These are phyloP conservation scores for Sarcomyxa edulis DNA, from an alignment of 768 basidiomycete species.

Conservation along the genomic window DNA sequence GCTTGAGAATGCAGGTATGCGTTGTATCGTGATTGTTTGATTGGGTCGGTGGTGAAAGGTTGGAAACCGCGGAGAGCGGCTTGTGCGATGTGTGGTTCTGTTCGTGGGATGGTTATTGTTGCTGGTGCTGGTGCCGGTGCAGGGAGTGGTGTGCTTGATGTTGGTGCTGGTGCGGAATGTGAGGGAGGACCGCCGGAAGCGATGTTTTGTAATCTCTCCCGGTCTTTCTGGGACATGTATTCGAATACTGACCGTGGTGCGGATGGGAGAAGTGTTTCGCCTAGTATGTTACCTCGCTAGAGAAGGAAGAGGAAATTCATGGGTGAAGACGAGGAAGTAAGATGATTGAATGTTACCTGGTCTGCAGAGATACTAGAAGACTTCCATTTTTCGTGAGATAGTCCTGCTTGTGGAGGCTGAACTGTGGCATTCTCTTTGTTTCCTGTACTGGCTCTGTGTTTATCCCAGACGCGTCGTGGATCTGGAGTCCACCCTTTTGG, in stretches of 20 bases:
- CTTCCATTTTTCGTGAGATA: conserved; percentile 48
- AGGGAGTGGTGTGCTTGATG: conserved; percentile 15
- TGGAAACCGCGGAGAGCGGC: conserved; percentile 88
- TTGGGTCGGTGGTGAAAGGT: conserved; percentile 73
- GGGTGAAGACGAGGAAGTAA: not conserved
- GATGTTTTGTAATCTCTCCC: conserved; percentile 73
- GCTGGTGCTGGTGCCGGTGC: conserved; percentile 17
- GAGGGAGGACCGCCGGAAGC: conserved; percentile 25
- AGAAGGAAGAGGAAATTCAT: conserved; percentile 8
- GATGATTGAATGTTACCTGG: conserved; percentile 48
- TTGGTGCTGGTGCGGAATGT: conserved; percentile 21
- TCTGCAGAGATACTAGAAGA: conserved; percentile 60
- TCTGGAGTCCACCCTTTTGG: conserved; percentile 84
- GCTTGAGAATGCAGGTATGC: conserved; percentile 77
- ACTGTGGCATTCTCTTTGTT: conserved; percentile 10
- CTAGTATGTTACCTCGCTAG: conserved; percentile 79
- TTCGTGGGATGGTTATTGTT: conserved; percentile 46
- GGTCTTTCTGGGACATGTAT: conserved; percentile 88
- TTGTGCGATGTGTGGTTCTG: conserved; percentile 76
- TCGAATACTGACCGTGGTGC: conserved; percentile 87
- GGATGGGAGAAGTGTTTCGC: conserved; percentile 70
- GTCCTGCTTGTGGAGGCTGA: conserved; percentile 11
- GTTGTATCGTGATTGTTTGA: conserved; percentile 82
- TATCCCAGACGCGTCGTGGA: conserved; percentile 70
- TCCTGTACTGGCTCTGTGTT: conserved; percentile 33